Base-by-base conservation (phyloP, 2,329 filamentous ascomycete species). In the Diplodia intermedia region DNA sequence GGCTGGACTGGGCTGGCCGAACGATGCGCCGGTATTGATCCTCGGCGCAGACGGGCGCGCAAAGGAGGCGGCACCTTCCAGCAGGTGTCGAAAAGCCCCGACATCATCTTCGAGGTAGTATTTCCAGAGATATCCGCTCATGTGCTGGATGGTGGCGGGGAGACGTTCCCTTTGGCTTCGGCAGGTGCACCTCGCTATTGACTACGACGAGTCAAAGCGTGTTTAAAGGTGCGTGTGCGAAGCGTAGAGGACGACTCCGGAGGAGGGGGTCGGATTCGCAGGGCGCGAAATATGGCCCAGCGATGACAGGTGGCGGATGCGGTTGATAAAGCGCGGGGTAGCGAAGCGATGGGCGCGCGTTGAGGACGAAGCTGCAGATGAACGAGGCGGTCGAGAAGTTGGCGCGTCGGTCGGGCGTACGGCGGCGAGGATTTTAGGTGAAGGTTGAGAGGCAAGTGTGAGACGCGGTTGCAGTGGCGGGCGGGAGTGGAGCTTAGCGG, bases 101-200 rank as follows among this genome's bases (percentile, higher is more conserved):
- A 97, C 91, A 89, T 99, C 93, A 87, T 97, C 92, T 89, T 97
- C 91, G 85, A 96, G 91, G 80, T 94, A 98, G 80, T 88, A 92
- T 87, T 93, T 94, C 94, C 94, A 97, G 81, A 99, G 89, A 88
- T 91, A 88, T 85, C 93, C 91, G 90, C 92, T 98, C 94, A 98
- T 95, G 89, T 88, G 89, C 77, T 56, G 73, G 72, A 73, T 71
- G 72, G 66, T 70, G 71, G 71, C 73, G 71, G 57, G 68, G 77
- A 76, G 77, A 77, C 73, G 69, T 75, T 78, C 83, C 82, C 79
- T 77, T 47, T 79, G 80, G 81, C 82, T 84, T 87, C 85, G 82
- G 82, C 85, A 83, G 80, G 68, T 78, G 86, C 90, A 90, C 92
- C 93, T 96, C 90, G 92, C 92, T 92, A 89, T 93, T 47, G 90